Base-by-base conservation (phyloP, 768 basidiomycete genomes). In the Lactarius hengduanensis region DNA sequence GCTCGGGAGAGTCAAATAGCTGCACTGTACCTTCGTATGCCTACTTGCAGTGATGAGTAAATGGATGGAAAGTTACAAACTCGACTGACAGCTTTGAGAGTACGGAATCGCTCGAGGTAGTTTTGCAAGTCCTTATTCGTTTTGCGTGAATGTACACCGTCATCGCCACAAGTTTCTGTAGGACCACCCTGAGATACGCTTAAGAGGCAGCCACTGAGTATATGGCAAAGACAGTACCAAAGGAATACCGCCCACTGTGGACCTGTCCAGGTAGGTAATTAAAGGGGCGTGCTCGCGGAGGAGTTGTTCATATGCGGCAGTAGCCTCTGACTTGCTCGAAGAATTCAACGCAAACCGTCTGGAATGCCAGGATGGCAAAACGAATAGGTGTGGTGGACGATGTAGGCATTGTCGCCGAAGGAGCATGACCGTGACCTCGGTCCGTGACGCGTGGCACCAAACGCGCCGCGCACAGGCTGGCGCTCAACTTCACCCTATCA, bases 1-100 rank as follows among this genome's bases (percentile, higher is more conserved):
- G 63, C n/a, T 69, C 70, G 7, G 68, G 68, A 56, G 57, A 58
- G 18, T 71, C 65, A 11, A 69, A 59, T 18, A 71, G 56, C 5
- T 65, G 59, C 18, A 71, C 32, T 16, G 70, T 70, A 22, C 43
- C 64, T 54, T 64, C 59, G 6, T 70, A 61, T 41, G 64, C 59
- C 70, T 71, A 59, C 55, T 53, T 57, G 45, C 26, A 59, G 45
- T 3, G 57, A 45, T 69, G 22, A 67, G 15, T 67, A 56, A n/a
- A 36, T 28, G 26, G n/a, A n/a, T 1, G 40, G 41, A 60, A 30
- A 53, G 36, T 18, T 30, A 38, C 34, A 18, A 60, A 40, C 28
- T 55, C 16, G 53, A 67, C 66, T 63, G 66, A 67, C 66, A 32
- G 57, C 15, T 38, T 47, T 63, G 22, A 63, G 10, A 7, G 41